phyloP scores from a whole-genome alignment of 495 filamentous ascomycete genomes.

The Parathielavia appendiculata region DNA sequence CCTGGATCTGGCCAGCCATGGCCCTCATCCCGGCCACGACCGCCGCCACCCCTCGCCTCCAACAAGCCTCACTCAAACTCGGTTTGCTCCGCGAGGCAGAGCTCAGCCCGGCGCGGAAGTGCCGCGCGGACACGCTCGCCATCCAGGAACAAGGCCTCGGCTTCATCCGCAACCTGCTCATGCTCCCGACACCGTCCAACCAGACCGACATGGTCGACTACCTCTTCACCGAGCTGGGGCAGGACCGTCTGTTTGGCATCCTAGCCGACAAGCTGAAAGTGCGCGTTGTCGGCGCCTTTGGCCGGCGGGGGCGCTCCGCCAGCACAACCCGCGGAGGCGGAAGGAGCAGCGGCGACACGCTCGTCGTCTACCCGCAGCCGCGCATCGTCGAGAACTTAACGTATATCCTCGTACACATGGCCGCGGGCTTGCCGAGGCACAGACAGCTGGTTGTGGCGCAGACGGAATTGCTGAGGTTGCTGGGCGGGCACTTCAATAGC shows the following conservation, averaged over 20 bases:
- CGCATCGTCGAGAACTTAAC: constrained; percentile 72
- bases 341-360: constrained; percentile 29
- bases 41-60: constrained; percentile 23
- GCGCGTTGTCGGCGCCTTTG: constrained; percentile 46
- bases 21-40: background rate
- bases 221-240: constrained; percentile 69
- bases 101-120: constrained; percentile 51
- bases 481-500: constrained; percentile 70
- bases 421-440: constrained; percentile 70
- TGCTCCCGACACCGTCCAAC: constrained; percentile 25
- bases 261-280: constrained; percentile 65
- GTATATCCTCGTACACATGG: constrained; percentile 78
- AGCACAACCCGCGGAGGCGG: background rate
- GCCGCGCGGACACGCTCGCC: constrained; percentile 69
- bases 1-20: constrained; percentile 26
- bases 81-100: constrained; percentile 52
- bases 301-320: constrained; percentile 25
- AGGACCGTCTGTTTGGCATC: constrained; percentile 69
- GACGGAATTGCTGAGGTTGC: constrained; percentile 52
- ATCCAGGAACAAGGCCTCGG: constrained; percentile 89
- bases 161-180: constrained; percentile 83
- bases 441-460: constrained; percentile 58
- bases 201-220: constrained; percentile 73
- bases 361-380: constrained; percentile 52
- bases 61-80: constrained; percentile 48